These are phyloP conservation scores for Sutorius australiensis DNA, from an alignment of 768 basidiomycete species.

Conservation along the genomic window DNA sequence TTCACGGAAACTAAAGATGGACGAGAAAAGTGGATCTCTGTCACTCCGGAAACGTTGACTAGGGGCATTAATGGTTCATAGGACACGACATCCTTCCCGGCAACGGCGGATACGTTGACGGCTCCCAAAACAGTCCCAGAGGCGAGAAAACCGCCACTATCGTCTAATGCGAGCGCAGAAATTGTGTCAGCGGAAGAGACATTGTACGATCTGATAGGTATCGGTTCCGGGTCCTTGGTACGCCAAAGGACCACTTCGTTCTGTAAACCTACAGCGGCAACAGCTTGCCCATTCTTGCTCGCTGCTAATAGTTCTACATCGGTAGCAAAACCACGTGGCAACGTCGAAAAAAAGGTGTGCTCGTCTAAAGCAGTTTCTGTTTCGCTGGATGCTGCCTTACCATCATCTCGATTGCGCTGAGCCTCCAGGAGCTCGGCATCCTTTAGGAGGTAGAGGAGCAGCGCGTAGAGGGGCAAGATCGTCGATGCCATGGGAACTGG, in stretches of 20 bases:
- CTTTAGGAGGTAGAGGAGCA: constrained; percentile 85
- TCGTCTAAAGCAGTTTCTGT: constrained; percentile 34
- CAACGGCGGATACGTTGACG: constrained; percentile 61
- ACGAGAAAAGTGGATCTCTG: constrained; percentile 48
- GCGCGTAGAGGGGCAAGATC: constrained; percentile 64
- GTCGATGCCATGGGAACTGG: constrained; percentile 81
- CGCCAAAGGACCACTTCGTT: constrained; percentile 77
- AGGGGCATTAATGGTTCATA: constrained; percentile 41
- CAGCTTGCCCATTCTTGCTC: constrained; percentile 60
- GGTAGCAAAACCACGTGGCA: constrained; percentile 76
- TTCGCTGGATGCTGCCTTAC: constrained; percentile 33
- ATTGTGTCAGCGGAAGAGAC: constrained; percentile 48
- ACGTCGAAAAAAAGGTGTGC: constrained; percentile 55
- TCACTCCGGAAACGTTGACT: constrained; percentile 46
- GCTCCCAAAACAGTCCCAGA: constrained; percentile 68
- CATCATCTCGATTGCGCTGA: constrained; percentile 60
- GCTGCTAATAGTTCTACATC: constrained; percentile 80
- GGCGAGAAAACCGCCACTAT: constrained; percentile 58
- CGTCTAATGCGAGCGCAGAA: constrained; percentile 62
- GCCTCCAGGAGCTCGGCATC: constrained; percentile 88
- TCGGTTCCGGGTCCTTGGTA: constrained; percentile 38
- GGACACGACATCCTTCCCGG: constrained; percentile 34
- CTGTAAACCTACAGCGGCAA: constrained; percentile 71
- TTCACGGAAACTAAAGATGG: constrained; percentile 5
- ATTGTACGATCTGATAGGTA: constrained; percentile 43